Base-by-base conservation (phyloP, 371 early-diverging fungal genomes). In the Rhizopus sp. region DNA sequence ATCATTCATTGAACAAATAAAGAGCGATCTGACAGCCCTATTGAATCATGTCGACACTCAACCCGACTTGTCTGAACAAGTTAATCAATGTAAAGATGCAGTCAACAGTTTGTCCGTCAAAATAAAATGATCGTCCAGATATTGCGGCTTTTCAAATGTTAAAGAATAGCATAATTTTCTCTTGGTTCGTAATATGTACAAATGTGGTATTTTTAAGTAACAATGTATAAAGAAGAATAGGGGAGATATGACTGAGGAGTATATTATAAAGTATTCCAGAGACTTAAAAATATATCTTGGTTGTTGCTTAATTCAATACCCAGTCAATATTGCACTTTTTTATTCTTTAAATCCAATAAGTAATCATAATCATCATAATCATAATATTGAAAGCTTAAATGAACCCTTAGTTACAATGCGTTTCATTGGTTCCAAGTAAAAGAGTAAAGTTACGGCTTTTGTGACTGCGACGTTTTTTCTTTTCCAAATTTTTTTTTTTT, bases 11-110 rank as follows among this genome's bases (percentile, higher is more conserved):
- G 32, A 51, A 30, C 42, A 57, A 38, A 47, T 58, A 3, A 61
- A 58, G 23, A 23, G 50, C 0, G 55, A 61, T 15, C n/a, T 66
- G 12, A 7, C 13, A 4, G 40, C 30, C 7, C 33, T 66, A 9
- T 15, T 58, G 34, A 12, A 42, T n/a, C 38, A 63, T 15, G 31
- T 60, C 9, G 41, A 44, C 4, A 23, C 15, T 7, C 38, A 53
- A 0, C 41, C 59, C 4, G 39, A 39, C 17, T 35, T 72, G 16
- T 55, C 55, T 7, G 23, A 50, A 0, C 59, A 66, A 32, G 59
- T 66, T 5, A 34, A 13, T 12, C 50, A 66, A n/a, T 70, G 74
- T 45, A 57, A 61, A 49, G 59, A 68, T 15, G 74, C 68, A 31
- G 66, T 68, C 5, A 48, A 70, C 32, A 60, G 50, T 7, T 53